These are phyloP conservation scores for Prunus fruticosa DNA, from an alignment of 306 rosid genomes.

Conservation along the genomic window DNA sequence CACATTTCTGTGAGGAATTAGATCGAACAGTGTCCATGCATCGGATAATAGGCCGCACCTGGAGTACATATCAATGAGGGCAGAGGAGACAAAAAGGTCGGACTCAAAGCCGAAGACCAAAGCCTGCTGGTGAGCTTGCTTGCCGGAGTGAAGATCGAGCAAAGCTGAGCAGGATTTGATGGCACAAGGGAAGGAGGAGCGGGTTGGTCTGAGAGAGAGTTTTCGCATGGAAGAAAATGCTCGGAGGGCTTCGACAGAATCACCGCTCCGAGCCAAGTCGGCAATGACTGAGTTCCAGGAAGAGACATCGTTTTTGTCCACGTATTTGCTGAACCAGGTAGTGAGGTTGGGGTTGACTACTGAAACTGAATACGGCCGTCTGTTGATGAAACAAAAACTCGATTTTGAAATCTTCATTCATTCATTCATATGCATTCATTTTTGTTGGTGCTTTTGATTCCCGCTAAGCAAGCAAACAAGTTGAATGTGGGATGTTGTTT, in stretches of 20 bases:
- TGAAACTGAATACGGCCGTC: slow-evolving; percentile 30
- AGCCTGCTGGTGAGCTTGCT: slow-evolving; percentile 75
- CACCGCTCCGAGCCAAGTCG: slow-evolving; percentile 75
- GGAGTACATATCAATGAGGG: slow-evolving; percentile 74
- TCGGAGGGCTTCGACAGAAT: slow-evolving; percentile 64
- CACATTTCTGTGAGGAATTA: slow-evolving; percentile 57
- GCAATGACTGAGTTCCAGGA: slow-evolving; percentile 79
- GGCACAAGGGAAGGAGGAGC: slow-evolving; percentile 75
- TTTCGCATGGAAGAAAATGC: slow-evolving; percentile 81
- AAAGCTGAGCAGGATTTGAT: slow-evolving; percentile 78
- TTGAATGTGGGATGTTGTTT: background rate
- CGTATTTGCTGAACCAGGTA: slow-evolving; percentile 64
- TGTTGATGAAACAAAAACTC: background rate
- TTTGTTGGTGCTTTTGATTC: background rate
- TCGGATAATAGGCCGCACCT: slow-evolving; percentile 53
- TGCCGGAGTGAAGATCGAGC: slow-evolving; percentile 61
- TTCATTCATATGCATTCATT: background rate
- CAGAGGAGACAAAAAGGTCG: slow-evolving; percentile 70
- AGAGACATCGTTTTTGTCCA: slow-evolving; percentile 59
- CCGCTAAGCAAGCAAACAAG: background rate
- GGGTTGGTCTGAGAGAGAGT: slow-evolving; percentile 64
- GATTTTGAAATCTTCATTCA: slow-evolving; percentile 24
- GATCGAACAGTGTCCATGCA: slow-evolving; percentile 67
- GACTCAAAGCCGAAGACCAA: slow-evolving; percentile 55
- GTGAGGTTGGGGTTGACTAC: slow-evolving; percentile 35